These are phyloP conservation scores for Daldinia eschscholtzii DNA, from an alignment of 2,329 filamentous ascomycete genomes.

Conservation along the genomic window DNA sequence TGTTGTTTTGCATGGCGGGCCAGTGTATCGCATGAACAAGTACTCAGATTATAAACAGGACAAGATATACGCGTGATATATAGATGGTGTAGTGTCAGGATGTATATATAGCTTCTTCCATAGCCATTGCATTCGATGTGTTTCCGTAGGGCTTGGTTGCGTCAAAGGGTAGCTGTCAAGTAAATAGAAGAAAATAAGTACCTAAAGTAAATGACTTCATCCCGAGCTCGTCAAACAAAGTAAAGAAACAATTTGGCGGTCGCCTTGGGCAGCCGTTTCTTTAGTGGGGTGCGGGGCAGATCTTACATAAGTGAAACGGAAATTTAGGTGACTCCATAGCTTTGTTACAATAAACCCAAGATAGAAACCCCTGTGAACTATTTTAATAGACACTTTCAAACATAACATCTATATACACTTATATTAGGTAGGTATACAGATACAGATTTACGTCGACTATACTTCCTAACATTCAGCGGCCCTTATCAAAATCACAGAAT, in stretches of 20 bases:
- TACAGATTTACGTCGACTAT: no score
- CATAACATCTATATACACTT: background rate
- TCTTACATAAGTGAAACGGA: constrained; percentile 7
- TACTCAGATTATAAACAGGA: constrained; percentile 40
- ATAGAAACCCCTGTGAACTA: background rate
- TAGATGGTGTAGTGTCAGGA: constrained; percentile 1
- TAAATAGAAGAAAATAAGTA: constrained; percentile 18
- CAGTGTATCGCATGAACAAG: constrained; percentile 15
- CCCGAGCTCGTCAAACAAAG: constrained; percentile 24
- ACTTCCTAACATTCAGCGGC: background rate
- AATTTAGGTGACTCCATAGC: background rate
- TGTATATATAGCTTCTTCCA: constrained; percentile 8
- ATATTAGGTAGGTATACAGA: no score
- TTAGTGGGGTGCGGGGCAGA: constrained; percentile 38
- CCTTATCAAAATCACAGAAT: background rate
- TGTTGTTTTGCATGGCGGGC: constrained; percentile 60
- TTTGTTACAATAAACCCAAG: background rate
- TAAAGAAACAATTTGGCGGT: constrained; percentile 20
- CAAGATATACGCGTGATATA: constrained; percentile 3
- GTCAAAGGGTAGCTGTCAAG: constrained; percentile 35
- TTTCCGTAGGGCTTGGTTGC: background rate
- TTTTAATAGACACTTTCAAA: background rate
- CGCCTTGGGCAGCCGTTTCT: constrained; percentile 21
- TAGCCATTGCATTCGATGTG: background rate
- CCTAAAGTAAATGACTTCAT: constrained; percentile 48